A percentile compares a stretch with the other conserved stretches of the same genome.
These are phyloP conservation scores for Lotus japonicus DNA, from an alignment of 306 rosid species.

Conservation along the genomic window DNA sequence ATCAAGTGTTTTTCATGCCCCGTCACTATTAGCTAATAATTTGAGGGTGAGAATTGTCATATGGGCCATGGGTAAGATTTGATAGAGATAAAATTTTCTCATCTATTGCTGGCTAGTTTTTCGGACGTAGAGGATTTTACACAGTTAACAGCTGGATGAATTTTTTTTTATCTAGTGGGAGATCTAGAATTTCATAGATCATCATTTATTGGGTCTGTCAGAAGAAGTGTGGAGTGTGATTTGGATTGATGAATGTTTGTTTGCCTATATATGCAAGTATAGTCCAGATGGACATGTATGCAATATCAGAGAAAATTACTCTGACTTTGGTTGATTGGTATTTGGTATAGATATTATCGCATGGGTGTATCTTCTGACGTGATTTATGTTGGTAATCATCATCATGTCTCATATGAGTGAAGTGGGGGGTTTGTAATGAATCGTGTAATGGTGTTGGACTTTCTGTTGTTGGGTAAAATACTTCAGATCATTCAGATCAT, in stretches of 20 bases:
- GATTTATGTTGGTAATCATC: background rate
- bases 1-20: constrained; percentile 34
- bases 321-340: constrained; percentile 24
- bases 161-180: constrained; percentile 10
- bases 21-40: constrained; percentile 29
- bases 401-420: constrained; percentile 3
- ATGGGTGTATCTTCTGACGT: constrained; percentile 28
- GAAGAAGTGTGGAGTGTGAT: constrained; percentile 15
- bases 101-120: constrained; percentile 26
- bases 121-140: constrained; percentile 21
- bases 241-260: constrained; percentile 27
- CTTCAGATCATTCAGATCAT: background rate
- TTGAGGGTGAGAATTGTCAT: constrained; percentile 32
- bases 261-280: constrained; percentile 17
- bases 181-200: constrained; percentile 16
- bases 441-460: constrained; percentile 16
- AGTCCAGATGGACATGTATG: constrained; percentile 9
- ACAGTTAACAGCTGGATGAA: constrained; percentile 6
- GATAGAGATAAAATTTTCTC: no score
- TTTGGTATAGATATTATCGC: constrained; percentile 36
- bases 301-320: constrained; percentile 16
- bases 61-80: constrained; percentile 42
- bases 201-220: constrained; percentile 23
- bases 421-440: background rate
- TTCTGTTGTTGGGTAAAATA: background rate